Base-by-base conservation (phyloP, 2,329 filamentous ascomycete genomes). In the Colletotrichum sp. region DNA sequence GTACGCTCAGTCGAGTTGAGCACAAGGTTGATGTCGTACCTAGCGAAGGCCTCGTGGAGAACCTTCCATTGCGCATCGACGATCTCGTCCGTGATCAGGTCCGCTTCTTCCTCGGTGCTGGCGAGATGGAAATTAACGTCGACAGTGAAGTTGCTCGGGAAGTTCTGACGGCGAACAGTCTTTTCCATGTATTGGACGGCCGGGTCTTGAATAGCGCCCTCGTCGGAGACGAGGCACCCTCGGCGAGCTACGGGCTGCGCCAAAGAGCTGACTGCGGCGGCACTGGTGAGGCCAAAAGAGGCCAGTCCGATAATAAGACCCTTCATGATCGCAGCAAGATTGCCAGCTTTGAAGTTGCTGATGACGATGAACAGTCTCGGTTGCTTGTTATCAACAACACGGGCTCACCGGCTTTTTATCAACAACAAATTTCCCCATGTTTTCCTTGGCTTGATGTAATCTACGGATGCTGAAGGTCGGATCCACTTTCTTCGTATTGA, bases 91-190 rank as follows among this genome's bases (percentile, higher is more conserved):
- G 75, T 78, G 34, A 79, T 65, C 30, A 79, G 57, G 28, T 72
- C 57, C 8, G 77, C 76, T 21, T 81, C 57, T n/a, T 69, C 80
- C 21, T 76, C 68, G 24, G 80, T 81, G 74, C 79, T 81, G 68
- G 78, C 76, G 52, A 81, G 77, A 70, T 81, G 80, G 44, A 81
- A 79, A 63, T 81, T 73, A 8, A 81, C 80, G 60, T 81, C 79
- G 6, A 81, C 79, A 12, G 72, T 78, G 55, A 81, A 75, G 65
- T 74, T 80, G 21, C 39, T 57, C 16, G 80, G 80, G 15, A 80
- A 62, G n/a, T 49, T 30, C 10, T 68, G 75, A 32, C 72, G 72
- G 18, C 55, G 62, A n/a, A 39, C 28, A 3, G 68, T 4, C 63
- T 55, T 32, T 26, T 18, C 62, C 16, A 18, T 7, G 55, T 66